These are phyloP conservation scores for Mucor sp. DNA, from an alignment of 371 early-diverging fungal genomes.

Conservation along the genomic window DNA sequence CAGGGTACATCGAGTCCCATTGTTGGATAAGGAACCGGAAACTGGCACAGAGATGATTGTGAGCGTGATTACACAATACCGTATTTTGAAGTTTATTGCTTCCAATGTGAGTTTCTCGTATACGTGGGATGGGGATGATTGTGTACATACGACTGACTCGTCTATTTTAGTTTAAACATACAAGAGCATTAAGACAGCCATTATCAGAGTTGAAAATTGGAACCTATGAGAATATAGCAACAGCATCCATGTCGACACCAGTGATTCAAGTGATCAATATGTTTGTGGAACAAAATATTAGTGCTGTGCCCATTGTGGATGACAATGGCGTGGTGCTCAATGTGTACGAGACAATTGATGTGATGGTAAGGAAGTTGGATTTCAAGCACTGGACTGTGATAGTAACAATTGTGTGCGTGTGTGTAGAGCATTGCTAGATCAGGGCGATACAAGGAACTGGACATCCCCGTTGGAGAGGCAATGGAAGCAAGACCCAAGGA, in stretches of 20 bases:
- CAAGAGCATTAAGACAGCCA: slow-evolving; percentile 56
- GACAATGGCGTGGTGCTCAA: slow-evolving; percentile 83
- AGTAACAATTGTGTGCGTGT: neutral
- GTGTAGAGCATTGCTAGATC: slow-evolving; percentile 51
- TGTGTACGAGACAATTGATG: slow-evolving; percentile 94
- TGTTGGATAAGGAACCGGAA: slow-evolving; percentile 80
- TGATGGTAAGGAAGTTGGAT: slow-evolving; percentile 64
- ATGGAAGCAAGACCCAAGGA: slow-evolving; percentile 82
- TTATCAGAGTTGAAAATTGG: slow-evolving; percentile 80
- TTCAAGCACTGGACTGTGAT: neutral
- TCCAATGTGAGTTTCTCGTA: neutral
- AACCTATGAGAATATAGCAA: slow-evolving; percentile 79
- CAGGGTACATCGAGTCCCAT: slow-evolving; percentile 82
- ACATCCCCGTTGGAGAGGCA: slow-evolving; percentile 86
- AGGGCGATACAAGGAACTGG: slow-evolving; percentile 65
- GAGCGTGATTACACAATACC: slow-evolving; percentile 86
- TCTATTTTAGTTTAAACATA: slow-evolving; percentile 56
- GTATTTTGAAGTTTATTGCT: slow-evolving; percentile 46
- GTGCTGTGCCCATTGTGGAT: slow-evolving; percentile 93
- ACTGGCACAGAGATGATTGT: slow-evolving; percentile 86
- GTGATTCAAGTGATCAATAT: slow-evolving; percentile 87
- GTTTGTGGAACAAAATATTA: slow-evolving; percentile 86
- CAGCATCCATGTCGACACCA: slow-evolving; percentile 75
- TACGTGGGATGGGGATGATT: too few relatives aligned
- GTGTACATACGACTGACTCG: neutral